Evolutionary conservation across 345 rosid genomes (phyloP).

Genomic region (Gossypioides kirkii): DNA sequence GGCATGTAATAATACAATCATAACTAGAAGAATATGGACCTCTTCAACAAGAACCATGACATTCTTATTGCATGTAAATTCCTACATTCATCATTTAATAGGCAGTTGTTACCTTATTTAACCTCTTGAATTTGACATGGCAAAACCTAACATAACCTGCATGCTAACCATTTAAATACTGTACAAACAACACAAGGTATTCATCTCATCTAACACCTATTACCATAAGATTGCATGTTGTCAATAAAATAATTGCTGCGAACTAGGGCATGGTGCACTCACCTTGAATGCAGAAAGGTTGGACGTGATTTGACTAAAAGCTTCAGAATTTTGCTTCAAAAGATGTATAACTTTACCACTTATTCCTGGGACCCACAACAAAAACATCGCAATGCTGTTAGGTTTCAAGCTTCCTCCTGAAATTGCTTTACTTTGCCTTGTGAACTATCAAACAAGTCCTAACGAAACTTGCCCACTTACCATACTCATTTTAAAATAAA

Average conservation of each 20-base stretch:
- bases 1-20: background rate
- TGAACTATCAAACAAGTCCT: background rate
- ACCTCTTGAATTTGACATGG: background rate
- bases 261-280: constrained; percentile 17
- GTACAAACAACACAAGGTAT: background rate
- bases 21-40: background rate
- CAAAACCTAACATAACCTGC: background rate
- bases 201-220: background rate
- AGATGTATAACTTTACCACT: constrained; percentile 53
- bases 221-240: background rate
- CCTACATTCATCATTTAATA: background rate
- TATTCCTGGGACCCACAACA: constrained; percentile 49
- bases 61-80: background rate
- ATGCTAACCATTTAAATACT: background rate
- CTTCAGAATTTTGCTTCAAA: constrained; percentile 68
- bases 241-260: background rate
- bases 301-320: constrained; percentile 61
- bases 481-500: background rate
- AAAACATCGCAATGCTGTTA: constrained; percentile 5
- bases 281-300: constrained; percentile 75
- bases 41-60: background rate
- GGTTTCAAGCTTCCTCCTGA: background rate
- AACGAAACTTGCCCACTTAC: background rate
- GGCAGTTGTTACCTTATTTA: background rate
- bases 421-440: background rate